Evolutionary conservation across 306 rosid species (phyloP).

Genomic region (Quercus gilva): DNA sequence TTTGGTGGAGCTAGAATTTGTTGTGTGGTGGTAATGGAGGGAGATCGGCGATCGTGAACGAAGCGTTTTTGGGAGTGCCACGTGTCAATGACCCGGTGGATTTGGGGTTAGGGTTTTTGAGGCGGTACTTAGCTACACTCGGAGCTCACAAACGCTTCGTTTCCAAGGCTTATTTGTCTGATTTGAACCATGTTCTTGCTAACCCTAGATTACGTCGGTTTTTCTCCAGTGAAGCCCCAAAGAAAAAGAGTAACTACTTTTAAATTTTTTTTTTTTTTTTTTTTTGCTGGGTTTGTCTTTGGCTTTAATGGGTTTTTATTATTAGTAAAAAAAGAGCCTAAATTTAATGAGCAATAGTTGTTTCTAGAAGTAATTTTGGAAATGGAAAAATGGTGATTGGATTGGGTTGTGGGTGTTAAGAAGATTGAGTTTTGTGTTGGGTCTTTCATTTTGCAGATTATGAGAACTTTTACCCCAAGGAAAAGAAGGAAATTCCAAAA

Average conservation of each 20-base stretch:
- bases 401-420: background rate
- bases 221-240: conserved; percentile 76
- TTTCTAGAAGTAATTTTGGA: background rate
- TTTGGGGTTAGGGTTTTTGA: conserved; percentile 56
- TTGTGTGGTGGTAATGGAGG: conserved; percentile 46
- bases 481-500: conserved; percentile 79
- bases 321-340: background rate
- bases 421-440: conserved; percentile 7
- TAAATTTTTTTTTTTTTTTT: too few species aligned
- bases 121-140: conserved; percentile 49
- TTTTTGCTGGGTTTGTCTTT: background rate
- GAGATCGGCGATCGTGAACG: conserved; percentile 37
- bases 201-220: conserved; percentile 61
- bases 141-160: conserved; percentile 32
- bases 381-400: background rate
- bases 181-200: conserved; percentile 43
- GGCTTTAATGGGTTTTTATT: background rate
- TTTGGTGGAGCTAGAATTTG: conserved; percentile 42
- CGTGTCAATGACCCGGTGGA: conserved; percentile 41
- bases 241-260: conserved; percentile 74
- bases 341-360: background rate
- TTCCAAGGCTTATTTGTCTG: conserved; percentile 40
- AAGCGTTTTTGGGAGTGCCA: conserved; percentile 27
- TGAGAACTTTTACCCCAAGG: conserved; percentile 88
- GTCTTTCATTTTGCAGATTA: conserved; percentile 48